Evolutionary conservation across 257 asterid species (phyloP).

Genomic region (Solanum ahanhuiri): DNA sequence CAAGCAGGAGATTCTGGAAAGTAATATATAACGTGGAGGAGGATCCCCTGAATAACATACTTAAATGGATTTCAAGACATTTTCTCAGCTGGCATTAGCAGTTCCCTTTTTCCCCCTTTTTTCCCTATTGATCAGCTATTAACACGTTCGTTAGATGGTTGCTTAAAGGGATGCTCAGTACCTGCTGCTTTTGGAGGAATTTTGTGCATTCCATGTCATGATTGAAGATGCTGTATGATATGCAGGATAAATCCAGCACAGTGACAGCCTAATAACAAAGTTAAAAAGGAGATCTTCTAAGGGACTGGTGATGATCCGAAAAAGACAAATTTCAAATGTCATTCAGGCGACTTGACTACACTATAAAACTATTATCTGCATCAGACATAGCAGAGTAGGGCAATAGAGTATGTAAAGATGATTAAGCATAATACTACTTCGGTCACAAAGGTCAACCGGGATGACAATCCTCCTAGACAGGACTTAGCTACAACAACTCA

Average conservation of each 20-base stretch:
- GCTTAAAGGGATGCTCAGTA: not conserved
- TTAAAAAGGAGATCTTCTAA: not conserved
- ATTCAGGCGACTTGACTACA: not conserved
- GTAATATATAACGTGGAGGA: not conserved
- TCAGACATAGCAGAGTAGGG: not conserved
- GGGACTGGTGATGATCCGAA: not conserved
- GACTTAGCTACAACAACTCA: not conserved
- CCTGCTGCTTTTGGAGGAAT: not conserved
- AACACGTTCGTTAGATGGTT: not conserved
- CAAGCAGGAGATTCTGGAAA: not conserved
- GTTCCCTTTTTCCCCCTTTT: not conserved
- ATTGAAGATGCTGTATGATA: not conserved
- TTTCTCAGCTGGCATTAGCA: not conserved
- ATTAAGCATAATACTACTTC: not conserved
- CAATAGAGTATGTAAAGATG: not conserved
- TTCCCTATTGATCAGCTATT: not conserved
- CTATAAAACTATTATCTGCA: not conserved
- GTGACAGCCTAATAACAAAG: not conserved
- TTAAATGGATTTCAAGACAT: not conserved
- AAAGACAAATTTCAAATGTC: not conserved
- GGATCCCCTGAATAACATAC: not conserved
- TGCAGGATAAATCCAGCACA: not conserved
- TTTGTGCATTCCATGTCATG: not conserved
- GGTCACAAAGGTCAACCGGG: not conserved
- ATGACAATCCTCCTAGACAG: not conserved